Conservation (phyloP, 345 rosid genomes). For the Jatropha curcas region DNA sequence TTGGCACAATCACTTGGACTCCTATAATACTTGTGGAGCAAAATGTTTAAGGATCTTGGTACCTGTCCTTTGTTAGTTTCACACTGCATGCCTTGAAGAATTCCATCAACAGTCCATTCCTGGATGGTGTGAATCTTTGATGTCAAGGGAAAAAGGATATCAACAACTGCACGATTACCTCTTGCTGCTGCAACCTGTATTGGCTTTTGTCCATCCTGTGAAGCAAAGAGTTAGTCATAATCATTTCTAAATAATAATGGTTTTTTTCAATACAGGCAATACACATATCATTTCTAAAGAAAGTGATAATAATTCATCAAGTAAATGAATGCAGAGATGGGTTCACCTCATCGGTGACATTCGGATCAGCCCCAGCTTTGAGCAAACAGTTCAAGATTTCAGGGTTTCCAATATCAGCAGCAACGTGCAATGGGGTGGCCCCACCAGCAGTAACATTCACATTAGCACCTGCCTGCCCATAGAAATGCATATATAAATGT, state of each 20-base stretch:
- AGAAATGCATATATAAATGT: constrained; percentile 6
- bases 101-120: constrained; percentile 79
- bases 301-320: neutral
- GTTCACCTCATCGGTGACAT: constrained; percentile 67
- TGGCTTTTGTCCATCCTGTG: constrained; percentile 81
- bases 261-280: neutral
- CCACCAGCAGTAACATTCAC: constrained; percentile 82
- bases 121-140: constrained; percentile 48
- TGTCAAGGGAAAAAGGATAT: constrained; percentile 71
- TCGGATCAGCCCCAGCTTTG: constrained; percentile 85
- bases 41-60: constrained; percentile 3
- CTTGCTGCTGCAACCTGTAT: constrained; percentile 83
- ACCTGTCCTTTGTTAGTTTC: constrained; percentile 52
- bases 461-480: constrained; percentile 75
- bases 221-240: constrained; percentile 13
- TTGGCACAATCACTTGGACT: neutral
- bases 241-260: neutral
- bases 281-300: neutral
- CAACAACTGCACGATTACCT: constrained; percentile 62
- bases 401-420: constrained; percentile 71
- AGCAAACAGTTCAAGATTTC: constrained; percentile 70
- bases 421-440: constrained; percentile 89
- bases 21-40: neutral
- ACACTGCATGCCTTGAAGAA: constrained; percentile 59
- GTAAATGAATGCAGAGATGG: constrained; percentile 5